Conservation (phyloP, 2,329 filamentous ascomycete genomes). For the Metarhizium album region DNA sequence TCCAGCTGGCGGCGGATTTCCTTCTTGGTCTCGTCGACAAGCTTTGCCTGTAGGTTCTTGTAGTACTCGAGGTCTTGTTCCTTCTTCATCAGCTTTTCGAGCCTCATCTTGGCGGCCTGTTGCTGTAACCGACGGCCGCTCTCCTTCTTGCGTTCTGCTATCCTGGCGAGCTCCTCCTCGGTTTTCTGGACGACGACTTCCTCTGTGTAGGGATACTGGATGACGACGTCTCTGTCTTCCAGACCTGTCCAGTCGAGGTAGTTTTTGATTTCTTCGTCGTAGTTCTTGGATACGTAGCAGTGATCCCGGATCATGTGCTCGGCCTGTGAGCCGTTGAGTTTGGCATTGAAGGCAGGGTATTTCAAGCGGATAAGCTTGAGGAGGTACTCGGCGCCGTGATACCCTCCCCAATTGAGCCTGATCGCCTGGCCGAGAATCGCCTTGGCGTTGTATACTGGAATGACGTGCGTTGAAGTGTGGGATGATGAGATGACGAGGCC, state of each 20-base stretch:
- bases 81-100: conserved; percentile 91
- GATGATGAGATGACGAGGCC: conserved; percentile 87
- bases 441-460: conserved; percentile 82
- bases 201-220: conserved; percentile 91
- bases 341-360: conserved; percentile 80
- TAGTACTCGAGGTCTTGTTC: conserved; percentile 94
- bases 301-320: conserved; percentile 82
- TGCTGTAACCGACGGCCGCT: conserved; percentile 85
- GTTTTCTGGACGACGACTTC: conserved; percentile 85
- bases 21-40: conserved; percentile 77
- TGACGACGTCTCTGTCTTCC: conserved; percentile 76
- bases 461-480: conserved; percentile 87
- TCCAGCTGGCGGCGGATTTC: conserved; percentile 79
- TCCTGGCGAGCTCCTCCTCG: conserved; percentile 80
- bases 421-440: conserved; percentile 77
- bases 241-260: conserved; percentile 88
- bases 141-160: conserved; percentile 91
- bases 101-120: conserved; percentile 91
- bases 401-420: conserved; percentile 88
- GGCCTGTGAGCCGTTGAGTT: conserved; percentile 75
- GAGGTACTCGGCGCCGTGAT: conserved; percentile 81
- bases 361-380: conserved; percentile 83
- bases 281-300: conserved; percentile 80
- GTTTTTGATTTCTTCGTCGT: conserved; percentile 61
- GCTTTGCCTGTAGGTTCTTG: conserved; percentile 64